Percentiles rank a stretch among this genome's conserved stretches.
These are phyloP conservation scores for Haematococcus sp. DNA, from an alignment of 139 green algal species.

Conservation along the genomic window DNA sequence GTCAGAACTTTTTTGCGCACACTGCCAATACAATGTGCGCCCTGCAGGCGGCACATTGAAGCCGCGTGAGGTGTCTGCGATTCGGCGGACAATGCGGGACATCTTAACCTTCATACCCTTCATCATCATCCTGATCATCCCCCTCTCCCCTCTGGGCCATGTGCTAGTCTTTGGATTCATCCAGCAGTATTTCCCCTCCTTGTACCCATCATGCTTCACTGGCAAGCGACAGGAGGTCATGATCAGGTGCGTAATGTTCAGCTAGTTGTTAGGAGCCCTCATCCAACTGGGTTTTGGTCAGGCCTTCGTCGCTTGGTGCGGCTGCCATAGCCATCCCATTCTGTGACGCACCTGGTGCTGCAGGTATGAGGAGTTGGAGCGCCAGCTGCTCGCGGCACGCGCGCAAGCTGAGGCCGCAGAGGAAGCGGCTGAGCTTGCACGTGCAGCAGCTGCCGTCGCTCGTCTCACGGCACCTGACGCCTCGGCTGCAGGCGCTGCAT, in stretches of 20 bases:
- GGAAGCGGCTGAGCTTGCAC: constrained; percentile 69
- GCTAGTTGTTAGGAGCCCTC: background rate
- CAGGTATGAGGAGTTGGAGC: constrained; percentile 81
- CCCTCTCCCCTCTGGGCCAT: constrained; percentile 94
- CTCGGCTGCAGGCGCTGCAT: background rate
- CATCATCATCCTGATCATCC: constrained; percentile 96
- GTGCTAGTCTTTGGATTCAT: constrained; percentile 97
- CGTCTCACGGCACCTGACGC: constrained; percentile 53
- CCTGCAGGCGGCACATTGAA: constrained; percentile 78
- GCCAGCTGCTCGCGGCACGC: constrained; percentile 62
- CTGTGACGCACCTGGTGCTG: background rate
- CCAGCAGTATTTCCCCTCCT: constrained; percentile 94
- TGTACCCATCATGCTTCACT: constrained; percentile 97
- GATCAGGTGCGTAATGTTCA: constrained; percentile 25
- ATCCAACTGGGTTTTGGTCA: background rate
- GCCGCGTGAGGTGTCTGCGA: constrained; percentile 83
- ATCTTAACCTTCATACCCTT: constrained; percentile 95
- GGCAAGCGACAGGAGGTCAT: constrained; percentile 79
- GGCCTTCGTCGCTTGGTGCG: background rate
- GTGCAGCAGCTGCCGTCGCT: constrained; percentile 56
- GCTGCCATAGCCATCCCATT: background rate
- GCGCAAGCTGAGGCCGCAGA: constrained; percentile 54
- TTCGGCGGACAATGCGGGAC: constrained; percentile 89
- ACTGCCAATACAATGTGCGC: background rate
- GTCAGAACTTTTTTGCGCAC: background rate